Percentiles rank a stretch among this genome's conserved stretches.
phyloP scores from a whole-genome alignment of 768 basidiomycete species.

The Lactifluus echinatus region DNA sequence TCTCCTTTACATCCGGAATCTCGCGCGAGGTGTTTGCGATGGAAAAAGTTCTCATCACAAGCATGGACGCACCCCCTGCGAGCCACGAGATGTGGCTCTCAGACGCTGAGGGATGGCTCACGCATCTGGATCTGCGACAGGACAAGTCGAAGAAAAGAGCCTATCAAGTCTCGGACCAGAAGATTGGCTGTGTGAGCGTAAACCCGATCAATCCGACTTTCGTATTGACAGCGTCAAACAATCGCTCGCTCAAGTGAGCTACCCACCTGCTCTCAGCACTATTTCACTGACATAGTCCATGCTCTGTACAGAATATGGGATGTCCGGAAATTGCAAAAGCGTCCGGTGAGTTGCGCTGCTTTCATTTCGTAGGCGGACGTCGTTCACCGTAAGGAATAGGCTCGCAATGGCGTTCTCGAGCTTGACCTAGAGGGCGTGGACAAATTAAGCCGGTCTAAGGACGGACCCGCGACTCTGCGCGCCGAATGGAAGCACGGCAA shows the following conservation, averaged over 20 bases:
- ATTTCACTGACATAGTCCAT: neutral
- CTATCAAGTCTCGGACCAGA: constrained; percentile 59
- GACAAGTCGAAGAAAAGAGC: constrained; percentile 43
- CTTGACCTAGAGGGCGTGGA: constrained; percentile 38
- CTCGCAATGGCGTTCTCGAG: constrained; percentile 23
- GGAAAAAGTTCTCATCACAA: constrained; percentile 55
- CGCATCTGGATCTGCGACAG: constrained; percentile 69
- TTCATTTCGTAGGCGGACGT: constrained; percentile 22
- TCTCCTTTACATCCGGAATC: constrained; percentile 64
- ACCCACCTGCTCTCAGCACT: neutral
- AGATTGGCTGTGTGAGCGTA: constrained; percentile 73
- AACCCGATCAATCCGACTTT: constrained; percentile 63
- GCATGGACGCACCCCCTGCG: constrained; percentile 55
- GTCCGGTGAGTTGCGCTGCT: constrained; percentile 27
- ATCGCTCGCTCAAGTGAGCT: constrained; percentile 55
- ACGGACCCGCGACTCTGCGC: constrained; percentile 48
- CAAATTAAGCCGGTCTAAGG: constrained; percentile 41
- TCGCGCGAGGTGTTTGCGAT: constrained; percentile 62
- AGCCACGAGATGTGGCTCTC: constrained; percentile 84
- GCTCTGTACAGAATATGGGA: constrained; percentile 62
- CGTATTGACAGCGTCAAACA: constrained; percentile 71
- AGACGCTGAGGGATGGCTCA: constrained; percentile 60
- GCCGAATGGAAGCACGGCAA: constrained; percentile 64
- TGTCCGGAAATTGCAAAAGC: constrained; percentile 48
- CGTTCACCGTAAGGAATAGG: constrained; percentile 19